Evolutionary conservation across 1,284 basidiomycete species (phyloP).

Genomic region (Boletus semigastroideus): DNA sequence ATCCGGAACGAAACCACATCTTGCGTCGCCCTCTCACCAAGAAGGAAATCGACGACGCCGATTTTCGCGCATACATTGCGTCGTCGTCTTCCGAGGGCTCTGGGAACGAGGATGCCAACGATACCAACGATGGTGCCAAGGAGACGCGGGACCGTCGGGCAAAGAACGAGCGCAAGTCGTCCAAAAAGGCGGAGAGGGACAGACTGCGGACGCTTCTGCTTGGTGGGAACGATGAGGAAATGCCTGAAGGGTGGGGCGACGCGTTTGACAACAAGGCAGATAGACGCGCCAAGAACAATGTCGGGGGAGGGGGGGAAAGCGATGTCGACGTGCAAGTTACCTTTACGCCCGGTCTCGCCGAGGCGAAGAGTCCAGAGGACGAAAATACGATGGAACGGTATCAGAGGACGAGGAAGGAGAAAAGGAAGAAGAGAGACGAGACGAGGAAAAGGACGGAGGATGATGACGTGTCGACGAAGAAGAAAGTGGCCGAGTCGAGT

Average conservation of each 20-base stretch:
- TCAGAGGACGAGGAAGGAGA: slow-evolving; percentile 85
- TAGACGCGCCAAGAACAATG: slow-evolving; percentile 10
- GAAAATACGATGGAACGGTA: slow-evolving; percentile 87
- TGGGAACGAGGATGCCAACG: slow-evolving; percentile 37
- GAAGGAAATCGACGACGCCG: slow-evolving; percentile 86
- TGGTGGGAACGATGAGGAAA: slow-evolving; percentile 57
- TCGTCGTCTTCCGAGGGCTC: slow-evolving; percentile 57
- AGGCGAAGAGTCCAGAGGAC: slow-evolving; percentile 52
- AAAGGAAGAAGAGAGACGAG: slow-evolving; percentile 78
- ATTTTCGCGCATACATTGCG: slow-evolving; percentile 84
- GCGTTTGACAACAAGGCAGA: slow-evolving; percentile 23
- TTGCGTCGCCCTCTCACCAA: slow-evolving; percentile 77
- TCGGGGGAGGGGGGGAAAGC: slow-evolving; percentile 40
- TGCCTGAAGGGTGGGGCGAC: slow-evolving; percentile 81
- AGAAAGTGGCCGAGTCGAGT: slow-evolving; percentile 21
- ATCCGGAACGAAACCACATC: slow-evolving; percentile 82
- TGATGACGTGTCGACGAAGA: slow-evolving; percentile 22
- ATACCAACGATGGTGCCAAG: too few relatives aligned
- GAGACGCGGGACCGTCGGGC: background rate
- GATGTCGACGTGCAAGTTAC: slow-evolving; percentile 91
- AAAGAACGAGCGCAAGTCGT: slow-evolving; percentile 22
- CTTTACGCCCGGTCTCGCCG: slow-evolving; percentile 81
- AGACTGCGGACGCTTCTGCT: slow-evolving; percentile 72
- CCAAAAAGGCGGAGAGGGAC: slow-evolving; percentile 54
- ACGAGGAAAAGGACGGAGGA: slow-evolving; percentile 34